Conservation (phyloP, 2,329 filamentous ascomycete species). For the Phialophora macrospora region DNA sequence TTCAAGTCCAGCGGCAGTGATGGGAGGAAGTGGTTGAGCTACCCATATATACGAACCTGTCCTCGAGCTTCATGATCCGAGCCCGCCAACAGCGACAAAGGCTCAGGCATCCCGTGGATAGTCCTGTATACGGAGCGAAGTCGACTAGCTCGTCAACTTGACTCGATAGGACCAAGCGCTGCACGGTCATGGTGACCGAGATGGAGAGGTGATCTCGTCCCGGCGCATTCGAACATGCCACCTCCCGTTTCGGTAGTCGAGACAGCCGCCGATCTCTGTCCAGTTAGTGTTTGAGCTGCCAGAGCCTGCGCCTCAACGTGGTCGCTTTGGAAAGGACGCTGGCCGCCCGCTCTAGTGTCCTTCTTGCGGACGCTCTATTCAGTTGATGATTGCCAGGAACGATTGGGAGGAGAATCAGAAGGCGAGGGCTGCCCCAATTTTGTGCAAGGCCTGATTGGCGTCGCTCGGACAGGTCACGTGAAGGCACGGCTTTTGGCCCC, state of each 20-base stretch:
- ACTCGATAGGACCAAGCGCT: background rate
- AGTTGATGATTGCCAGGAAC: background rate
- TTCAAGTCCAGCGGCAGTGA: background rate
- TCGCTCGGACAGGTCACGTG: constrained; percentile 5
- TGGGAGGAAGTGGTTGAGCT: background rate
- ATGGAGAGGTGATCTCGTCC: background rate
- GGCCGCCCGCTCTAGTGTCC: background rate
- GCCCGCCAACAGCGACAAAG: background rate
- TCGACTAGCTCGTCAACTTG: constrained; percentile 1
- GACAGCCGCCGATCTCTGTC: background rate
- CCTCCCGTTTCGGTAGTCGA: background rate
- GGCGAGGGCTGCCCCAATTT: background rate
- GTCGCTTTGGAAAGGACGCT: background rate
- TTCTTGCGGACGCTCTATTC: background rate
- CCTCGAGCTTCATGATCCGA: constrained; percentile 3
- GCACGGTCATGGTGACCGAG: background rate
- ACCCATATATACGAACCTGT: constrained; percentile 7
- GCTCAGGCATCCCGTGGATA: background rate
- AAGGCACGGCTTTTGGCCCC: background rate
- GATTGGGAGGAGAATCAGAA: background rate
- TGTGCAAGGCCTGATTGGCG: constrained; percentile 5
- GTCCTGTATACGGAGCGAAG: background rate
- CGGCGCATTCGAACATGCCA: background rate
- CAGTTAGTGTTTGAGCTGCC: background rate
- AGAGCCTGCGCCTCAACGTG: background rate